Evolutionary conservation across 73 alveolate genomes (phyloP).

Genomic region (Effrenium voratum): DNA sequence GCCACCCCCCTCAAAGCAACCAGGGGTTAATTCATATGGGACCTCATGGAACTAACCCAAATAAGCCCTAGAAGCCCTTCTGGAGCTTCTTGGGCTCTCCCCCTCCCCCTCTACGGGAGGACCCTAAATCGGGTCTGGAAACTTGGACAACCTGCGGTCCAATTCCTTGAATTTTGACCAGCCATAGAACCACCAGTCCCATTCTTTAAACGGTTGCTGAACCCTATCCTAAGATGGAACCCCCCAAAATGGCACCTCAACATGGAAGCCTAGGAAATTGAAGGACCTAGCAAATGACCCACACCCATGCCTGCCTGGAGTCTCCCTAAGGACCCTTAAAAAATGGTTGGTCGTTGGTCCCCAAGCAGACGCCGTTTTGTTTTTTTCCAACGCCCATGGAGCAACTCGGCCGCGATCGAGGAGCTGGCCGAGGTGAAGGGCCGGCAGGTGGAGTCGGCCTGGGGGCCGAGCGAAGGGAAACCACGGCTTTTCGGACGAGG

Average conservation of each 20-base stretch:
- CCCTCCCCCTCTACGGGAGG: too few species aligned
- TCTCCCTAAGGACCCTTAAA: not conserved
- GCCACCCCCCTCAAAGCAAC: too few species aligned
- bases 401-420: not conserved
- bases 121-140: too few species aligned
- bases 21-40: too few species aligned
- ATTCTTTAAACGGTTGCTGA: not conserved
- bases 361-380: not conserved
- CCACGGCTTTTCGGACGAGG: too few species aligned
- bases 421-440: slow-evolving; percentile 60
- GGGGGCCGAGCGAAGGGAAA: not conserved
- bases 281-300: not conserved
- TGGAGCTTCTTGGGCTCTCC: too few species aligned
- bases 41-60: too few species aligned
- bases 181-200: not conserved
- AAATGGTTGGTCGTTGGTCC: not conserved
- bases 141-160: not conserved
- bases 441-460: slow-evolving; percentile 47
- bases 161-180: not conserved
- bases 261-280: not conserved
- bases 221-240: not conserved
- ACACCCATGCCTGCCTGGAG: not conserved
- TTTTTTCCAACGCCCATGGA: not conserved
- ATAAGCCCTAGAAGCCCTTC: too few species aligned
- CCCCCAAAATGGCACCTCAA: not conserved